phyloP scores from a whole-genome alignment of 805 yeast species.

The Candida khao-thaluensis region DNA sequence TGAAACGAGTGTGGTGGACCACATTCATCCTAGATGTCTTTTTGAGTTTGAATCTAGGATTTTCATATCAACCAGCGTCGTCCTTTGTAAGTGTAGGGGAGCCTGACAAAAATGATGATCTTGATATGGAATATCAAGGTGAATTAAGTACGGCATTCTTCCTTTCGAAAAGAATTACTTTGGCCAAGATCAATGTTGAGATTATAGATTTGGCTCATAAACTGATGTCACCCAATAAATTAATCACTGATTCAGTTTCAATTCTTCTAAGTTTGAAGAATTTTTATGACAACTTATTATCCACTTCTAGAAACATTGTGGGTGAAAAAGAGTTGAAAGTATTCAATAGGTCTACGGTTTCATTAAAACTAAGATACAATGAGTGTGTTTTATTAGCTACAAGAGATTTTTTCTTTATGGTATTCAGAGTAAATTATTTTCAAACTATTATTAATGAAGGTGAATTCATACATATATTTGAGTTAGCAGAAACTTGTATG shows the following conservation, averaged over 20 bases:
- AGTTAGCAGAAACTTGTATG: not conserved
- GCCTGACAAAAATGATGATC: not conserved
- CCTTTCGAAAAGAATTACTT: not conserved
- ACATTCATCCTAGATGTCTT: not conserved
- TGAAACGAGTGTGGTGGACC: slow-evolving; percentile 2
- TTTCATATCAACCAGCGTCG: not conserved
- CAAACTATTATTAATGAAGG: not conserved
- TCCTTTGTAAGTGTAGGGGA: not conserved
- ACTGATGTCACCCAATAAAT: not conserved
- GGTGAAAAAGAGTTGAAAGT: not conserved
- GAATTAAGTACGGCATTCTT: slow-evolving; percentile 1
- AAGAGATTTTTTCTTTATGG: not conserved
- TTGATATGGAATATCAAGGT: not conserved
- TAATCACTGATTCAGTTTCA: not conserved
- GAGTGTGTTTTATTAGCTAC: not conserved
- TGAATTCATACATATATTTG: not conserved
- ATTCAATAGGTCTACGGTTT: not conserved
- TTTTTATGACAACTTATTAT: not conserved
- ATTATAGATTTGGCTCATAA: not conserved
- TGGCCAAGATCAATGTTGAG: slow-evolving; percentile 1
- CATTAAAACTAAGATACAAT: slow-evolving; percentile 1
- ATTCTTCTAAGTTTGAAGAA: not conserved
- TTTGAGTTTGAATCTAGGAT: not conserved
- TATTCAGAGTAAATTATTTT: not conserved
- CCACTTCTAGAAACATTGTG: not conserved